Conservation (phyloP, 257 asterid species). For the Fraxinus pennsylvanica region DNA sequence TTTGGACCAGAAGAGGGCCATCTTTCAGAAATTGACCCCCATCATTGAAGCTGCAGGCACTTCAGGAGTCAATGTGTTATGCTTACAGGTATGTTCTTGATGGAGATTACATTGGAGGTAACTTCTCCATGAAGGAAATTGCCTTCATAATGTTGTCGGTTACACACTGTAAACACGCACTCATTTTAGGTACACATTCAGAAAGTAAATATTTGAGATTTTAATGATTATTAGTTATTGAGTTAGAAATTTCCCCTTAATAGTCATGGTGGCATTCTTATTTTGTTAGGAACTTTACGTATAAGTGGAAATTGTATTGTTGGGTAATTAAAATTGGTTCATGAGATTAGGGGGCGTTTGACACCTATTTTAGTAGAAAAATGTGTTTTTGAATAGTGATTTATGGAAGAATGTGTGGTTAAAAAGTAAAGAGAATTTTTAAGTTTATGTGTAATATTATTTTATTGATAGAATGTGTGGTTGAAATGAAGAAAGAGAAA, state of each 20-base stretch:
- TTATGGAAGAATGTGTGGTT: no score
- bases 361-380: no score
- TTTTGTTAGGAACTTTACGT: neutral
- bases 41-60: conserved; percentile 88
- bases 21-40: conserved; percentile 70
- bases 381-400: no score
- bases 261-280: neutral
- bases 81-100: conserved; percentile 71
- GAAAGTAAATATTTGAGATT: neutral
- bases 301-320: neutral
- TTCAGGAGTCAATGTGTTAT: conserved; percentile 81
- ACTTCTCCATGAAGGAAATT: neutral
- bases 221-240: neutral
- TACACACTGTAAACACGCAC: neutral
- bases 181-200: neutral
- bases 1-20: conserved; percentile 68
- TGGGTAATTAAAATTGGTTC: neutral
- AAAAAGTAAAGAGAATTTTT: no score
- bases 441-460: no score
- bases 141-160: neutral
- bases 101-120: neutral
- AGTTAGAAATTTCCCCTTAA: neutral
- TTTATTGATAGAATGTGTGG: no score
- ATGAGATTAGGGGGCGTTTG: no score
- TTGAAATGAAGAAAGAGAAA: no score